Evolutionary conservation across 768 basidiomycete genomes (phyloP).

Genomic region (Boletus tylopilopsis): DNA sequence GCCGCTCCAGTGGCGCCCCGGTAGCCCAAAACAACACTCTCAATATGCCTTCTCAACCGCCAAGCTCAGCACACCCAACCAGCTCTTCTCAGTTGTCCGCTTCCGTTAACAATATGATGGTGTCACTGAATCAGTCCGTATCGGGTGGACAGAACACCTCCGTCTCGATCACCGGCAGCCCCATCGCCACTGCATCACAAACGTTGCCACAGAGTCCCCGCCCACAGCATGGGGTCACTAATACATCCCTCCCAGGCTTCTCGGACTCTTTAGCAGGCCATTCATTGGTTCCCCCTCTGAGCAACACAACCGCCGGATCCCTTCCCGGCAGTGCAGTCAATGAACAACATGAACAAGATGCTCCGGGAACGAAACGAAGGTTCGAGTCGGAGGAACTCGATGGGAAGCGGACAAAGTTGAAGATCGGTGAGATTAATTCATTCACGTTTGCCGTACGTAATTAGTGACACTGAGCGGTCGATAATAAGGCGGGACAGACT

Average conservation of each 20-base stretch:
- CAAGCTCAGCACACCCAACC: slow-evolving; percentile 9
- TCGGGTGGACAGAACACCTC: slow-evolving; percentile 17
- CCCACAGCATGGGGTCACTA: slow-evolving; percentile 22
- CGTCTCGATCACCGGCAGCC: slow-evolving; percentile 22
- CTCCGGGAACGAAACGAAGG: slow-evolving; percentile 70
- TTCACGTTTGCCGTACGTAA: slow-evolving; percentile 25
- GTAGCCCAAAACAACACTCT: slow-evolving; percentile 14
- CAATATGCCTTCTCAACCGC: slow-evolving; percentile 15
- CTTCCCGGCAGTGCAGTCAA: slow-evolving; percentile 7
- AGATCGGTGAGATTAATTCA: slow-evolving; percentile 53
- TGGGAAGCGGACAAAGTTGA: slow-evolving; percentile 67
- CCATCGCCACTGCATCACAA: slow-evolving; percentile 23
- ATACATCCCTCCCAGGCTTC: slow-evolving; percentile 21
- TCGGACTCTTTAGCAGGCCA: slow-evolving; percentile 24
- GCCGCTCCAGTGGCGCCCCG: slow-evolving; percentile 27
- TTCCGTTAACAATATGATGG: slow-evolving; percentile 22
- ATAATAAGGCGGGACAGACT: slow-evolving; percentile 38
- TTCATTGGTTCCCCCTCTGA: slow-evolving; percentile 15
- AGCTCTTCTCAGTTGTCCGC: slow-evolving; percentile 20
- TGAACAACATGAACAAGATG: slow-evolving; percentile 51
- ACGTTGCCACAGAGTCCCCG: slow-evolving; percentile 31
- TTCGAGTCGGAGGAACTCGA: slow-evolving; percentile 62
- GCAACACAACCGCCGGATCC: slow-evolving; percentile 10
- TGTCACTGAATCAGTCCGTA: slow-evolving; percentile 23
- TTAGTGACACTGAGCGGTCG: slow-evolving; percentile 21